Evolutionary conservation across 495 filamentous ascomycete genomes (phyloP), one percentile per base, ranked within the genome.

Genomic region (Xylaria flabelliformis): DNA sequence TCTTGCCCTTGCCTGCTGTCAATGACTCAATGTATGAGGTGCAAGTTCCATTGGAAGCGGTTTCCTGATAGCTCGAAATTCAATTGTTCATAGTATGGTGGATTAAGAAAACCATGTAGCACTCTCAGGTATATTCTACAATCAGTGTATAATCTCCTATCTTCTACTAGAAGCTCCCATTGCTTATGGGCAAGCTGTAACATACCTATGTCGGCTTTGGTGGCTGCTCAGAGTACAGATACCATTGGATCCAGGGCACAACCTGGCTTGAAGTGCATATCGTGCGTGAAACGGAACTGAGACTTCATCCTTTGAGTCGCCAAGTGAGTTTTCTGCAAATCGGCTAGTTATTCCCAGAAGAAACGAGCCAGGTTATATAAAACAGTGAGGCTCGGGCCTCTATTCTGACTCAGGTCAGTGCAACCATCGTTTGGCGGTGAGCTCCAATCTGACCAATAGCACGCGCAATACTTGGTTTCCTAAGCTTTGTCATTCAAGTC

Each of bases 391-490:
- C 32, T 39, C 24, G 36, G 41, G 65, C 48, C 44, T 56, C 48
- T 67, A n/a, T 21, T 51, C 29, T 21, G 44, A 36, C 32, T 17
- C 53, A 56, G 53, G 12, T 17, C 26, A 32, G 13, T 56, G 26
- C 13, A 34, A 64, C 26, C 42, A 64, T 36, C 61, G 19, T 24
- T n/a, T 39, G 34, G 65, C 65, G 65, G 65, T 67, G 48, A 56
- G 51, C 34, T 17, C n/a, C 50, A 10, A 42, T 29, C 6, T 42
- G 13, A 36, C 65, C 65, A 67, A 67, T 67, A 51, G 50, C 6
- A 3, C 13, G 42, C 65, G 6, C 34, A 13, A 56, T 21, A 10
- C 8, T 29, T 67, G 34, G n/a, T n/a, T 19, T 50, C 50, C 50
- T 4, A 17, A 56, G 36, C 19, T 55, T 67, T 61, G 58, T 61